A percentile compares a stretch with the other conserved stretches of the same genome.
phyloP scores from a whole-genome alignment of 768 basidiomycete genomes.

The Suillus lakei region DNA sequence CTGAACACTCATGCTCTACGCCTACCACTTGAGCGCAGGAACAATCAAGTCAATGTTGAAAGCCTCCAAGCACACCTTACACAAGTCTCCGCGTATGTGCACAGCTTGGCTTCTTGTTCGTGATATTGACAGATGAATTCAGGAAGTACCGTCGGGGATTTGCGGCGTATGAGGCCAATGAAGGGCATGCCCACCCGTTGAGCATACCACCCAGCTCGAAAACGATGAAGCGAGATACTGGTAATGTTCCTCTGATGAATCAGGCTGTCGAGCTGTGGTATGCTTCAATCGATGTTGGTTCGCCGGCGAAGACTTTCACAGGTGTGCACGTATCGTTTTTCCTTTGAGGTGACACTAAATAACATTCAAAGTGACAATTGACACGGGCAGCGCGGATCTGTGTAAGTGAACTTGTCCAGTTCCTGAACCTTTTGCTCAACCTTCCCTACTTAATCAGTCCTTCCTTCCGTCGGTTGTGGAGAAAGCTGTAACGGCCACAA shows the following conservation, averaged over 20 bases:
- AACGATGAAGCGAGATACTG: constrained; percentile 32
- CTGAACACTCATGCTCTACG: constrained; percentile 9
- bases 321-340: constrained; percentile 32
- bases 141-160: constrained; percentile 52
- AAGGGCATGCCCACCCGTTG: constrained; percentile 44
- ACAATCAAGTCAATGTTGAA: constrained; percentile 2
- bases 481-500: constrained; percentile 36
- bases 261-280: constrained; percentile 48
- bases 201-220: constrained; percentile 12
- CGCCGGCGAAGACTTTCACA: constrained; percentile 46
- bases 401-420: constrained; percentile 14
- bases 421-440: background rate
- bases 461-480: constrained; percentile 37
- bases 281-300: constrained; percentile 51
- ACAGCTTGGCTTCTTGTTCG: background rate
- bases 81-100: constrained; percentile 21
- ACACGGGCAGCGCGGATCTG: constrained; percentile 56
- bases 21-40: constrained; percentile 29
- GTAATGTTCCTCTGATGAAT: constrained; percentile 39
- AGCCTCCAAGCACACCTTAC: constrained; percentile 21
- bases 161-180: constrained; percentile 49
- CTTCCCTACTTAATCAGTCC: constrained; percentile 49
- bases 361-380: constrained; percentile 45
- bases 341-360: constrained; percentile 1
- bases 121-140: background rate